A percentile compares a stretch with the other conserved stretches of the same genome.
These are phyloP conservation scores for Skeletonema menzelii DNA, from an alignment of 108 stramenopile species.

Conservation along the genomic window DNA sequence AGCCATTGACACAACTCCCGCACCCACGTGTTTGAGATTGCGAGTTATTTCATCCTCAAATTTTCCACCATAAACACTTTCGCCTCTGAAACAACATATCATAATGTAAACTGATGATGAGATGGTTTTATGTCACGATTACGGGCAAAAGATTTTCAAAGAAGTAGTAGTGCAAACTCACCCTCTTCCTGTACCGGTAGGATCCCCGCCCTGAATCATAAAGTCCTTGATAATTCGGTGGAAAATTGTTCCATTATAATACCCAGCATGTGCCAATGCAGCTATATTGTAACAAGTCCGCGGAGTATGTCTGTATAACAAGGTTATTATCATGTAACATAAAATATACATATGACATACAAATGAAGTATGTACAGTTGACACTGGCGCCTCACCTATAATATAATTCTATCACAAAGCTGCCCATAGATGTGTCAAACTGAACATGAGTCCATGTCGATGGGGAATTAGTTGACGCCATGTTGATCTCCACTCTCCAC, in stretches of 20 bases:
- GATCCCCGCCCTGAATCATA: constrained; percentile 97
- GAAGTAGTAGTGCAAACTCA: constrained; percentile 38
- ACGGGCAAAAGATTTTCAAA: not conserved
- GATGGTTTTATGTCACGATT: constrained; percentile 88
- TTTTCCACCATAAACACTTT: constrained; percentile 64
- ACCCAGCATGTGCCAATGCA: constrained; percentile 87
- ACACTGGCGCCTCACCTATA: constrained; percentile 35
- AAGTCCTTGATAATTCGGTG: constrained; percentile 94
- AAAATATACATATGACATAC: not conserved
- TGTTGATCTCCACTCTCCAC: not conserved
- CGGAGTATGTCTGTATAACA: constrained; percentile 54
- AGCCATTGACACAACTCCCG: constrained; percentile 92
- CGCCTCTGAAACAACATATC: constrained; percentile 95
- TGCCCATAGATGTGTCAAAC: constrained; percentile 77
- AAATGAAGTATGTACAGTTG: not conserved
- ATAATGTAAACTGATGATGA: constrained; percentile 88
- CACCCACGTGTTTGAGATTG: constrained; percentile 87
- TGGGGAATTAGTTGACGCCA: not conserved
- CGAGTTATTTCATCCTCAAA: constrained; percentile 96
- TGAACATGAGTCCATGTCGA: constrained; percentile 75
- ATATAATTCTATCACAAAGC: constrained; percentile 82
- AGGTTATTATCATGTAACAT: no score
- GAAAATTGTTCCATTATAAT: constrained; percentile 93
- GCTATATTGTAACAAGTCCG: constrained; percentile 83
- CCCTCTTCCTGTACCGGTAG: constrained; percentile 88